Conservation (phyloP, 257 asterid genomes). For the Salvia splendens region DNA sequence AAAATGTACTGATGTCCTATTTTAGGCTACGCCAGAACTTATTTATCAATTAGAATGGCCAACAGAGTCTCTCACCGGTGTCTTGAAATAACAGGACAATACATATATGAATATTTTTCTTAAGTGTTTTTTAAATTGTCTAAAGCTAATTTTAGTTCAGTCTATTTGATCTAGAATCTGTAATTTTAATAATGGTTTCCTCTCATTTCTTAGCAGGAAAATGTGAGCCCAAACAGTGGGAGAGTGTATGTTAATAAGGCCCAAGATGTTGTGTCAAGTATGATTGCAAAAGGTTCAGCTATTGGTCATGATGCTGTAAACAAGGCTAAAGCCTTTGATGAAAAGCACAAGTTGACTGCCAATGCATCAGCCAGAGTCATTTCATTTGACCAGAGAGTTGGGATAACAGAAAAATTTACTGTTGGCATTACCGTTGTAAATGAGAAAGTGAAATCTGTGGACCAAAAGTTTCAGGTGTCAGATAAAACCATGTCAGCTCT, state of each 20-base stretch:
- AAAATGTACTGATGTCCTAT: background rate
- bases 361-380: constrained; percentile 88
- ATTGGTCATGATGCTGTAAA: constrained; percentile 85
- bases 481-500: constrained; percentile 96
- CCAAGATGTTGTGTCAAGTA: constrained; percentile 83
- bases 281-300: constrained; percentile 94
- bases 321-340: constrained; percentile 96
- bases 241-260: constrained; percentile 76
- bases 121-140: no score
- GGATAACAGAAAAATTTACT: constrained; percentile 72
- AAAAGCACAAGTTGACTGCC: constrained; percentile 81
- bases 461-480: constrained; percentile 89
- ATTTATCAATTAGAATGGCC: background rate
- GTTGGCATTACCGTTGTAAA: constrained; percentile 88
- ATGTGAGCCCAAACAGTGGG: constrained; percentile 46
- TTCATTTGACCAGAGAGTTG: constrained; percentile 84
- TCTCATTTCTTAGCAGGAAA: constrained; percentile 50
- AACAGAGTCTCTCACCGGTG: no score
- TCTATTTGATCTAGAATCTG: constrained; percentile 18
- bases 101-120: no score
- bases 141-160: background rate
- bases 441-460: constrained; percentile 92
- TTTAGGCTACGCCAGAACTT: background rate
- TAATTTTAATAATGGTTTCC: constrained; percentile 18
- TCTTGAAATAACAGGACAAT: no score